A percentile compares a stretch with the other conserved stretches of the same genome.
Evolutionary conservation across 176 grass and related monocot genomes (phyloP).

Genomic region (Phoenix roebelenii): DNA sequence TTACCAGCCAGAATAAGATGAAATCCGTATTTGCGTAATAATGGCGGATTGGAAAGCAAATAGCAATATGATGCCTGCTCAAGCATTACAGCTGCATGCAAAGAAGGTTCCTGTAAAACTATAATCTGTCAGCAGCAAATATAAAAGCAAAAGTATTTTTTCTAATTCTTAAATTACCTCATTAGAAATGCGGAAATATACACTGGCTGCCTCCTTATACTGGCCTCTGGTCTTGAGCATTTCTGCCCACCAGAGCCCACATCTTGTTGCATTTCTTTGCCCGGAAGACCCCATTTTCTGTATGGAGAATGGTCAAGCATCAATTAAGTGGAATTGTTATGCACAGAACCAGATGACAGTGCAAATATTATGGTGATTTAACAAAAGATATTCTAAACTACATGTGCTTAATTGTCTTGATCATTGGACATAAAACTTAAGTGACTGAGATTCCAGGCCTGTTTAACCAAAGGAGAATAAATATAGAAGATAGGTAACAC

Average conservation of each 20-base stretch:
- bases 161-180: slow-evolving; percentile 46
- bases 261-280: slow-evolving; percentile 89
- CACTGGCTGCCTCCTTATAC: slow-evolving; percentile 67
- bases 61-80: slow-evolving; percentile 90
- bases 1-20: slow-evolving; percentile 96
- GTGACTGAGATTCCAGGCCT: too few relatives aligned
- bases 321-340: not conserved
- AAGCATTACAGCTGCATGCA: slow-evolving; percentile 90
- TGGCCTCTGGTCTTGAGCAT: slow-evolving; percentile 90
- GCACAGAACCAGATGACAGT: too few relatives aligned
- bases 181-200: slow-evolving; percentile 93
- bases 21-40: slow-evolving; percentile 96
- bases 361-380: too few relatives aligned
- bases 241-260: slow-evolving; percentile 96
- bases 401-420: too few relatives aligned
- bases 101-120: slow-evolving; percentile 64
- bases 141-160: not conserved
- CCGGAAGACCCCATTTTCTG: slow-evolving; percentile 79
- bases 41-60: slow-evolving; percentile 73
- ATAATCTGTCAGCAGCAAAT: slow-evolving; percentile 20
- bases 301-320: slow-evolving; percentile 20
- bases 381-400: too few relatives aligned
- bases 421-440: too few relatives aligned
- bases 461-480: too few relatives aligned
- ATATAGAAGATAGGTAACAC: too few relatives aligned